Evolutionary conservation across 306 rosid species (phyloP), one percentile per base, ranked within the genome.

Genomic region (Begonia masoniana): DNA sequence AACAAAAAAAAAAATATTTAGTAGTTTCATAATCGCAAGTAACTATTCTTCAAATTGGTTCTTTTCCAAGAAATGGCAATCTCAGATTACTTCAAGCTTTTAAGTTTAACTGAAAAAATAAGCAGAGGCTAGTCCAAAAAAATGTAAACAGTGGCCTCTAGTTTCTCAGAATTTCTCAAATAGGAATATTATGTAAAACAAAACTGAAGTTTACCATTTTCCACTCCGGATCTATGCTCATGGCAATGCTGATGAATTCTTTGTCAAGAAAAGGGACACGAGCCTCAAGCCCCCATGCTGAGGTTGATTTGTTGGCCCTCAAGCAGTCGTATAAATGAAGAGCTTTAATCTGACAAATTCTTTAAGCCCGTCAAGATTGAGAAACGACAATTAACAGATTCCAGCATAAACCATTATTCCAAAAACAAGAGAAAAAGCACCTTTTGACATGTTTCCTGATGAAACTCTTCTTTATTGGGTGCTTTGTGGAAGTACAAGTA

Each of bases 281-380:
- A 61, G 99, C 96, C 92, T 91, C 99, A 35, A 91, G 51, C 65
- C 99, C 96, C 99, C 99, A 86, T 55, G 99, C 99, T 62, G 99
- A 80, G 68, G 96, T 91, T 47, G 99, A 71, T 68, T 91, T 91
- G 61, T 83, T 91, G 60, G 96, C 99, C 77, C 96, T 77, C 78
- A 91, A 70, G 71, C 96, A 91, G 66, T 91, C 99, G 51, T 91
- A 91, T 53, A 91, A 89, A 79, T 91, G 94, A 68, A 91, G 94
- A 56, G 93, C 81, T 72, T 91, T 91, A 62, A 86, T 86, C 99
- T 91, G 73, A 65, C 12, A 19, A 26, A 51, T 47, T 59, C 55
- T 52, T 42, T 71, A 61, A 68, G 53, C 52, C 31, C 14, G 15
- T 42, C 46, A 62, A 51, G 26, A 35, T 52, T 48, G 45, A 66